These are phyloP conservation scores for Candida schatavii DNA, from an alignment of 805 yeast species.

Conservation along the genomic window DNA sequence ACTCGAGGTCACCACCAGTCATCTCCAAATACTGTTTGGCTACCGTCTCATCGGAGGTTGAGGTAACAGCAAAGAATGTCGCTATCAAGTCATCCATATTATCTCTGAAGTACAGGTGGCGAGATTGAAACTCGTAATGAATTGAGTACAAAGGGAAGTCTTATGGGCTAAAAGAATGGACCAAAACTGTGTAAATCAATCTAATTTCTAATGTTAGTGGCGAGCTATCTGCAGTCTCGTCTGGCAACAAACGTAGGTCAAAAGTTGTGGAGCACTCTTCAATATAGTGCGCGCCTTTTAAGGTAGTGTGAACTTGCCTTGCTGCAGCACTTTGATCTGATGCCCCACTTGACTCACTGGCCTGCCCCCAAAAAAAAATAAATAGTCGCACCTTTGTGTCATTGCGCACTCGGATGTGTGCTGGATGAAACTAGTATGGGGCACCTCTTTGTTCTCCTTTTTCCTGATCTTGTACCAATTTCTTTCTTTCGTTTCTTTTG, in stretches of 20 bases:
- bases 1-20: slow-evolving; percentile 73
- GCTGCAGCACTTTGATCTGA: too few species aligned
- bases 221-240: too few species aligned
- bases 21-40: slow-evolving; percentile 80
- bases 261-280: too few species aligned
- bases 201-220: not conserved
- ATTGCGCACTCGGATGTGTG: not conserved
- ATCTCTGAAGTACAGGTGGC: too few species aligned
- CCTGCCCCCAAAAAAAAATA: too few species aligned
- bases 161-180: too few species aligned
- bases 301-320: too few species aligned
- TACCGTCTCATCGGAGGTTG: slow-evolving; percentile 58
- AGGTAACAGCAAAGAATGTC: slow-evolving; percentile 81
- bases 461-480: not conserved
- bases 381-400: not conserved
- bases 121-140: not conserved
- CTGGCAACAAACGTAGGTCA: too few species aligned
- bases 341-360: too few species aligned
- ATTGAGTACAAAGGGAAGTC: not conserved
- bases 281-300: too few species aligned
- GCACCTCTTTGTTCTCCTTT: not conserved
- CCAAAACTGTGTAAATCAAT: too few species aligned
- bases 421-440: not conserved
- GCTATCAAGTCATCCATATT: slow-evolving; percentile 53
- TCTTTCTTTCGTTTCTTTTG: not conserved